A percentile compares a stretch with the other conserved stretches of the same genome.
These are phyloP conservation scores for Fistulifera solaris DNA, from an alignment of 108 stramenopile genomes.

Conservation along the genomic window DNA sequence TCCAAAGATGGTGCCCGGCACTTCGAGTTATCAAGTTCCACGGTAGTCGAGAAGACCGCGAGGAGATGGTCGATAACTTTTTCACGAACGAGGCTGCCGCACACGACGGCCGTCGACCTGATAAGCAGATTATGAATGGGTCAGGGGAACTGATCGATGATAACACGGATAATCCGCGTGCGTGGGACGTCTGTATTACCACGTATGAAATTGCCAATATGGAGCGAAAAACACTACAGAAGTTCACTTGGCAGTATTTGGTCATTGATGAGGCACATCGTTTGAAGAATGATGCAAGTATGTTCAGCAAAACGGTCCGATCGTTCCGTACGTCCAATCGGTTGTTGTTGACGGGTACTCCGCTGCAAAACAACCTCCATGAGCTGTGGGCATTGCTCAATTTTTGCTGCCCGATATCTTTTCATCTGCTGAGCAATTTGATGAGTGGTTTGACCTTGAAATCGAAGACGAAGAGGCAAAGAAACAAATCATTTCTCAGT, in stretches of 20 bases:
- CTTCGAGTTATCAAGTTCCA: conserved; percentile 88
- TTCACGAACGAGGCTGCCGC: conserved; percentile 74
- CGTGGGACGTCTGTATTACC: conserved; percentile 92
- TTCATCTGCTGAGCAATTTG: conserved; percentile 86
- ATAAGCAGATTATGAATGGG: conserved; percentile 48
- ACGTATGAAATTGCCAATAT: conserved; percentile 95
- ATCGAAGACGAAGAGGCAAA: conserved; percentile 81
- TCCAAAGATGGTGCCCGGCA: conserved; percentile 89
- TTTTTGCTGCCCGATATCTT: conserved; percentile 79
- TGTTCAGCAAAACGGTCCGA: conserved; percentile 87
- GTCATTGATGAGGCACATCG: conserved; percentile 99
- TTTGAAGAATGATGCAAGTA: conserved; percentile 90
- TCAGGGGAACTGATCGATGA: conserved; percentile 73
- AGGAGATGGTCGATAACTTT: conserved; percentile 57
- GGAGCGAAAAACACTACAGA: conserved; percentile 66
- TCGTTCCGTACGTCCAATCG: conserved; percentile 83
- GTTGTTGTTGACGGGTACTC: conserved; percentile 96
- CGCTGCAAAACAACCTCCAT: conserved; percentile 96
- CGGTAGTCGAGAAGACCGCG: conserved; percentile 83
- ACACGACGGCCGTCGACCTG: conserved; percentile 67
- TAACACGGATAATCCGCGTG: conserved; percentile 62
- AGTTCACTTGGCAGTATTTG: conserved; percentile 93
- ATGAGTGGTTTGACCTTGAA: conserved; percentile 92
- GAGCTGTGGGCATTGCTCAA: conserved; percentile 88
- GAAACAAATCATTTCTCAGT: conserved; percentile 88